Evolutionary conservation across 2,329 filamentous ascomycete genomes (phyloP), one percentile per base, ranked within the genome.

Genomic region (Balansia obtecta): DNA sequence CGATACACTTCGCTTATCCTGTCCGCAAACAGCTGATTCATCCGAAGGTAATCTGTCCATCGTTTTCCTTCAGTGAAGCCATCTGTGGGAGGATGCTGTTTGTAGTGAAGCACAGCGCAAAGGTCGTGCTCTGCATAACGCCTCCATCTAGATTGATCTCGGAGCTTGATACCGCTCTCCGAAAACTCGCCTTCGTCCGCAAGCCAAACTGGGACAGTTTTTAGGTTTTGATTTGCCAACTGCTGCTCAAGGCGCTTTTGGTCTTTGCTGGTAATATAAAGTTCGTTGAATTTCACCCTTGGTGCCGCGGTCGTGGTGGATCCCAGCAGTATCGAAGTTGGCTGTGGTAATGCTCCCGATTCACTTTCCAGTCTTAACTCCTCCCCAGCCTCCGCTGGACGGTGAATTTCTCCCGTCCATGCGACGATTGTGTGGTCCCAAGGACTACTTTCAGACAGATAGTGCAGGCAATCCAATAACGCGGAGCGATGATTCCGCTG

Each of bases 61-160:
- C 88, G 82, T 45, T 83, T 75, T 45, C 85, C 82, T 63, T 90
- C 86, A 12, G 80, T 80, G 56, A 85, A 80, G 30, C 88, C 89
- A 63, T 95, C 86, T 13, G 82, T 87, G 0, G 90, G 88, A 63
- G 89, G 86, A 62, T 93, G 87, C 62, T 91, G 87, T 69, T 93
- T 95, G 74, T 96, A 96, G 68, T 96, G 91, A 63, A 96, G 88
- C 9, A 96, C 76, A 1, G 88, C 89, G 68, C 94, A 96, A 16
- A 97, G 74, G 60, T 95, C 87, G 62, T 89, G 83, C 69, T 96
- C 88, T 12, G 89, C 88, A 66, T 91, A 96, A 37, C 85, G 79
- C 55, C 89, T 80, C 91, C 91, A 96, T 58, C 88, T 77, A 34
- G 75, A 74, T 69, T 96, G 90, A 57, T 95, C 85, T 58, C 84